Evolutionary conservation across 345 rosid species (phyloP), one percentile per base, ranked within the genome.

Genomic region (Ceriops tagal): DNA sequence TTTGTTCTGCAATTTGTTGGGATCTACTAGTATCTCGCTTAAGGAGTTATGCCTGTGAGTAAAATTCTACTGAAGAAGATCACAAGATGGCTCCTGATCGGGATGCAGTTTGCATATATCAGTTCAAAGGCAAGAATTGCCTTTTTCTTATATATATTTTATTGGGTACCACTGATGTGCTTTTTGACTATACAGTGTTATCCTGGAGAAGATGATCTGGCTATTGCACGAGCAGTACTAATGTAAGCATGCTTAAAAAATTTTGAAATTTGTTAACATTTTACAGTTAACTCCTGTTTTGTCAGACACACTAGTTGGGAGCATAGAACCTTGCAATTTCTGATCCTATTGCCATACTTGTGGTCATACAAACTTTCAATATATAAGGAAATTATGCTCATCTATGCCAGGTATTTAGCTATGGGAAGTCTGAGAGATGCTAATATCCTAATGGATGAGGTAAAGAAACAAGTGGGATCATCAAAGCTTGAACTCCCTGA

Each of bases 121-220:
- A 62, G 30, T 21, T 18, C 34, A 43, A 27, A 16, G n/a, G 18
- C 55, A 10, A 62, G 30, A 43, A 6, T 66, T 58, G 20, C 61
- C 63, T 64, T 52, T 15, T 52, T 32, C 63, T 26, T 56, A 31
- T 56, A 47, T 58, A 43, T 47, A 67, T 58, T 68, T 51, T 51
- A 34, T 62, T 57, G 39, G 26, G 43, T 51, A 62, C 7, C 57
- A 47, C 61, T 73, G 28, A 67, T 65, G 27, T 65, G 13, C 51
- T 72, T 75, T 62, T 69, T 30, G 58, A 74, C 60, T 58, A n/a
- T 78, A 79, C 93, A 95, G 99, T 92, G 99, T 78, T 95, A 90
- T 86, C 99, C 99, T 1, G 92, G 97, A 35, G 99, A 95, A 89
- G 99, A 92, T 75, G 99, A 95, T 82, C 75, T 90, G 55, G 99